Evolutionary conservation across 2,329 filamentous ascomycete species (phyloP).

Genomic region (Colletotrichum sp.): DNA sequence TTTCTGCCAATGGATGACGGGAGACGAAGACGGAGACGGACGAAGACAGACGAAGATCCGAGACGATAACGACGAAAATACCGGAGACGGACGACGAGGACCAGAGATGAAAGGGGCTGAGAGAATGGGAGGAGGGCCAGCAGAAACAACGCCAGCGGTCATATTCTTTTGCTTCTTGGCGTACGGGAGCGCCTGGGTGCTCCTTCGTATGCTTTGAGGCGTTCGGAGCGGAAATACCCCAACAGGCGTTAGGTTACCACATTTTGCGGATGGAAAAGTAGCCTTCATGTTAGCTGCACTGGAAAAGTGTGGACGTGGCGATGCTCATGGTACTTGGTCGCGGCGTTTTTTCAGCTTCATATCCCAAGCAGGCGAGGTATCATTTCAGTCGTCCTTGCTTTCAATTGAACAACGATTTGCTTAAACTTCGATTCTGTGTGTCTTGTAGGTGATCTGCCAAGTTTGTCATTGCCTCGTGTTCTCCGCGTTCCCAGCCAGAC

Average conservation of each 20-base stretch:
- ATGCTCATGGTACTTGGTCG: neutral
- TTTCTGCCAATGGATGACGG: neutral
- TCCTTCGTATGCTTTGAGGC: neutral
- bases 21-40: neutral
- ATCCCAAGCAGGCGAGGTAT: neutral
- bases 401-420: neutral
- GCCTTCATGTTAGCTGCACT: neutral
- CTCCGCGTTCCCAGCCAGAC: neutral
- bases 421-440: fast-evolving
- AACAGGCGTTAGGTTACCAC: neutral
- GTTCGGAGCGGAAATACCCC: neutral
- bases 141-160: neutral
- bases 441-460: neutral
- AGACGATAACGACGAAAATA: neutral
- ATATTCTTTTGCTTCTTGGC: neutral
- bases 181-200: neutral
- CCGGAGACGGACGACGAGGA: neutral
- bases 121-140: neutral
- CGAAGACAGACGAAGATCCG: neutral
- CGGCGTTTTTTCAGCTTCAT: neutral
- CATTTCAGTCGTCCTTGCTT: neutral
- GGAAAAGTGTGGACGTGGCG: neutral
- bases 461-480: neutral
- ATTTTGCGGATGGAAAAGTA: neutral
- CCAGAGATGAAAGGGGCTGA: neutral